Conservation (phyloP, 2,329 filamentous ascomycete genomes). For the Periconia macrospinosa region DNA sequence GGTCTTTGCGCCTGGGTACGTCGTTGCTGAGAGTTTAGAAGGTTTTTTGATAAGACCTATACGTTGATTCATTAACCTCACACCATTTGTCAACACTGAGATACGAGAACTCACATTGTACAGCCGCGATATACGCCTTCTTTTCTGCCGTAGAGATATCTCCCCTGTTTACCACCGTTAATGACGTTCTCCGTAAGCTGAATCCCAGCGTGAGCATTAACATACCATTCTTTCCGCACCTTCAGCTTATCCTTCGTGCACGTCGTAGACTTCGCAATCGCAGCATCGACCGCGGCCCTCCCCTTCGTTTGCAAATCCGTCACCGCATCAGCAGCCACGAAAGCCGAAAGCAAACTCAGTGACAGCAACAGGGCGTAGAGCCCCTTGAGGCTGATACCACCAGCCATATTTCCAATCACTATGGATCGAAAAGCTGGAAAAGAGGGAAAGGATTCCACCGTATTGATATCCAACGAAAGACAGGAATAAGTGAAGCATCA, state of each 20-base stretch:
- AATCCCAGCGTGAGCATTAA: not conserved
- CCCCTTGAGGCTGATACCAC: constrained; percentile 14
- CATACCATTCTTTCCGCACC: constrained; percentile 34
- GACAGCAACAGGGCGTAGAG: constrained; percentile 25
- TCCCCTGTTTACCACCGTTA: constrained; percentile 22
- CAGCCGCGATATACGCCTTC: constrained; percentile 41
- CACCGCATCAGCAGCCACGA: constrained; percentile 30
- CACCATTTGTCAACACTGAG: not conserved
- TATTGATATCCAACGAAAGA: not conserved
- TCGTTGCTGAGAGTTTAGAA: constrained; percentile 19
- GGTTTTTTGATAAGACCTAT: constrained; percentile 26
- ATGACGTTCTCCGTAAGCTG: not conserved
- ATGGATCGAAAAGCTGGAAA: not conserved
- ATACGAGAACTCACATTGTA: constrained; percentile 26
- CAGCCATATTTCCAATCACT: constrained; percentile 17
- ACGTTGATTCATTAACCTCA: not conserved
- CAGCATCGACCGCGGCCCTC: constrained; percentile 27
- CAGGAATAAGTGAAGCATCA: constrained; percentile 3
- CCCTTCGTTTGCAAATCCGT: constrained; percentile 29
- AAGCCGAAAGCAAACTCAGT: constrained; percentile 18
- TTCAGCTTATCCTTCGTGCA: constrained; percentile 36
- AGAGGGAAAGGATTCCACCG: not conserved
- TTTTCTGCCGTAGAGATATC: constrained; percentile 30
- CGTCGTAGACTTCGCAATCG: constrained; percentile 28
- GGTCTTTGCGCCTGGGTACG: constrained; percentile 35